Conservation (phyloP, 2,329 filamentous ascomycete genomes). For the Berkeleyomyces basicola region DNA sequence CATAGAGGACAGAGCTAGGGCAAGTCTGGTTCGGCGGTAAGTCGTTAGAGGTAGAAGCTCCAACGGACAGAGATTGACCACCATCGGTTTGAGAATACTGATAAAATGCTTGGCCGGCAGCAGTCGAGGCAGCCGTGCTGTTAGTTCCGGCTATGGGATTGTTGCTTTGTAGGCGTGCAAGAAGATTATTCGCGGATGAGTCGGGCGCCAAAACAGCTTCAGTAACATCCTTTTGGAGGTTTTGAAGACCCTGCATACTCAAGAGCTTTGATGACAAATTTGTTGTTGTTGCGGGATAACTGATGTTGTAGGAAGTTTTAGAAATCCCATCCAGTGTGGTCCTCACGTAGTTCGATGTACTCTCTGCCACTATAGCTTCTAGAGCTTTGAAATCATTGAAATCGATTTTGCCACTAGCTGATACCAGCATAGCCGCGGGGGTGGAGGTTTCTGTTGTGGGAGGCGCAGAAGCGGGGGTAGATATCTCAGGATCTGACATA, state of each 20-base stretch:
- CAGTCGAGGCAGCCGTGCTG: slow-evolving; percentile 12
- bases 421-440: slow-evolving; percentile 19
- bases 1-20: slow-evolving; percentile 38
- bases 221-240: slow-evolving; percentile 8
- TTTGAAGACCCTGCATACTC: background rate
- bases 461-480: slow-evolving; percentile 13
- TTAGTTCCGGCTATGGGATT: slow-evolving; percentile 21
- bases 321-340: slow-evolving; percentile 28
- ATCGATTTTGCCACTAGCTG: slow-evolving; percentile 12
- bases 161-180: slow-evolving; percentile 20
- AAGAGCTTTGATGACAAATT: background rate
- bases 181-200: slow-evolving; percentile 1
- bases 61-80: background rate
- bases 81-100: slow-evolving; percentile 8
- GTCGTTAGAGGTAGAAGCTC: slow-evolving; percentile 16
- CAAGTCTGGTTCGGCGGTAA: slow-evolving; percentile 41
- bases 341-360: slow-evolving; percentile 29
- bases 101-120: slow-evolving; percentile 10
- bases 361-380: slow-evolving; percentile 28
- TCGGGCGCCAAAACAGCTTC: background rate
- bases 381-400: slow-evolving; percentile 27
- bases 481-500: slow-evolving; percentile 17
- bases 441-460: slow-evolving; percentile 11
- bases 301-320: slow-evolving; percentile 25
- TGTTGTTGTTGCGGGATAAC: slow-evolving; percentile 3